Percentiles rank a stretch among this genome's conserved stretches.
Evolutionary conservation across 2,329 filamentous ascomycete species (phyloP).

Genomic region (Aspergillus udagawae): DNA sequence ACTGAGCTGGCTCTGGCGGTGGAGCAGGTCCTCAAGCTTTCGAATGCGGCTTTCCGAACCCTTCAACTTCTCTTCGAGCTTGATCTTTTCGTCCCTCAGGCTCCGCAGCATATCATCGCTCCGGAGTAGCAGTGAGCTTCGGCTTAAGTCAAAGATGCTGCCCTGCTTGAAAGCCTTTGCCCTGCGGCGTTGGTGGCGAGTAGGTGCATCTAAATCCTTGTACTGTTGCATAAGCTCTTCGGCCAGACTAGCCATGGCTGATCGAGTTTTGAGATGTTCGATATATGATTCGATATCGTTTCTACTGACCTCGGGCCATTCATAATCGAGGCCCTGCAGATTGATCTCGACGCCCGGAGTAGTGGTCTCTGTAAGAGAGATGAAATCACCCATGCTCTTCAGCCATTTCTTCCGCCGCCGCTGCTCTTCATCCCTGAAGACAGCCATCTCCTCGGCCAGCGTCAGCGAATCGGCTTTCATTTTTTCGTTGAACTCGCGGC

Average conservation of each 20-base stretch:
- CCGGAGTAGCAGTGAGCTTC: constrained; percentile 76
- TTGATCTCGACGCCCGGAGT: constrained; percentile 81
- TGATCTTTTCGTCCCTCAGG: constrained; percentile 78
- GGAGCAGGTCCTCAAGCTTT: constrained; percentile 85
- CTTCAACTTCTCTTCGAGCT: constrained; percentile 68
- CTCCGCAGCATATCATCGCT: constrained; percentile 77
- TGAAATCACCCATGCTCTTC: constrained; percentile 73
- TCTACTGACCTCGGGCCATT: constrained; percentile 74
- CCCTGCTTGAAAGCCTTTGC: constrained; percentile 95
- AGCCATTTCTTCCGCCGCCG: constrained; percentile 87
- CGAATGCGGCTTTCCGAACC: constrained; percentile 87
- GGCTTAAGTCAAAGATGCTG: constrained; percentile 88
- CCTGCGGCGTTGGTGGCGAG: constrained; percentile 78
- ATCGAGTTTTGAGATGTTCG: constrained; percentile 59
- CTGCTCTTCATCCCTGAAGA: constrained; percentile 88
- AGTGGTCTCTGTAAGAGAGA: constrained; percentile 62
- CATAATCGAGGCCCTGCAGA: constrained; percentile 70
- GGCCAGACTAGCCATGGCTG: constrained; percentile 62
- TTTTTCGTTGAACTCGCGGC: constrained; percentile 88
- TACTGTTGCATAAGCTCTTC: constrained; percentile 72
- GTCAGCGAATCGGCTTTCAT: constrained; percentile 82
- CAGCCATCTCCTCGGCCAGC: constrained; percentile 85
- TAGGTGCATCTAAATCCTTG: constrained; percentile 74
- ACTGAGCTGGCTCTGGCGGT: constrained; percentile 66
- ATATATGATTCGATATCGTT: constrained; percentile 75